These are phyloP conservation scores for Wickerhamiella domercqiae DNA, from an alignment of 805 yeast genomes.

Conservation along the genomic window DNA sequence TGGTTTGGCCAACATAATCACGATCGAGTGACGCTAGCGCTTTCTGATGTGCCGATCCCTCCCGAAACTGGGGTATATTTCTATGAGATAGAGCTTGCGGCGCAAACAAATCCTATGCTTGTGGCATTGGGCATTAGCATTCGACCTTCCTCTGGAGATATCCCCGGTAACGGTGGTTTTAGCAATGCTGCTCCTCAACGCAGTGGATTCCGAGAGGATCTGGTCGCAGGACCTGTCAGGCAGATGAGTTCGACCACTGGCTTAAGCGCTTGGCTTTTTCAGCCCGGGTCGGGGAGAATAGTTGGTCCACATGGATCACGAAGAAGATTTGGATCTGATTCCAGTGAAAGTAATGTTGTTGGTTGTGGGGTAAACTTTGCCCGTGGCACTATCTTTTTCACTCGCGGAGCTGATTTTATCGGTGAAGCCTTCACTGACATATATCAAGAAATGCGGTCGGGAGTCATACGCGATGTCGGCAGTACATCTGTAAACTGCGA, in stretches of 20 bases:
- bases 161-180: neutral
- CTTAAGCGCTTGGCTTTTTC: neutral
- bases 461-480: no score
- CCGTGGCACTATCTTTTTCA: neutral
- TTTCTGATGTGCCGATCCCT: neutral
- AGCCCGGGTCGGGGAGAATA: neutral
- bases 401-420: neutral
- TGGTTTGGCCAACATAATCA: neutral
- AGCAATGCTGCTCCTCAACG: neutral
- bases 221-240: neutral
- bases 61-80: neutral
- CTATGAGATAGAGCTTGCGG: neutral
- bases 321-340: neutral
- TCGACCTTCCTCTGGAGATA: neutral
- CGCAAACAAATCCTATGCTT: neutral
- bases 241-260: neutral
- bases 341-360: neutral
- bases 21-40: neutral
- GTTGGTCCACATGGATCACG: neutral
- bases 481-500: no score
- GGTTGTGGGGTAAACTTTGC: conserved; percentile 1
- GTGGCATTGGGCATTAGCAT: neutral
- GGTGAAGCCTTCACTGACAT: neutral
- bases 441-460: neutral
- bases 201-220: neutral